Percentiles rank a stretch among this genome's conserved stretches.
phyloP scores from a whole-genome alignment of 2,329 filamentous ascomycete genomes.

The Xylaria sp. region DNA sequence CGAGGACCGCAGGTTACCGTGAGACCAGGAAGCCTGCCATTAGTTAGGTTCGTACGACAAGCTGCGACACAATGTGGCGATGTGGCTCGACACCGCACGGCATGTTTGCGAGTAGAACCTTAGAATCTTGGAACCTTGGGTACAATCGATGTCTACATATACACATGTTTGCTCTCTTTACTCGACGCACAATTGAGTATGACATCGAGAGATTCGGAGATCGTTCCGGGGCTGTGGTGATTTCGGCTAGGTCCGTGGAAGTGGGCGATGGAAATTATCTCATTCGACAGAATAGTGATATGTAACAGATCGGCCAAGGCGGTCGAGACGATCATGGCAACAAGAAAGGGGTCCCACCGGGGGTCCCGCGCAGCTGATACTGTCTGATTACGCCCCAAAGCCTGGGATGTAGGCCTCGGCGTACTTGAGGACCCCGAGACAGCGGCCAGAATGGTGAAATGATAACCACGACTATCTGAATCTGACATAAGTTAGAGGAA shows the following conservation, averaged over 20 bases:
- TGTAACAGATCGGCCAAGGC: conserved; percentile 5
- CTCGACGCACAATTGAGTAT: conserved; percentile 23
- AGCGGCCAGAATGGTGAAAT: background rate
- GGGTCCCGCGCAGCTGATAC: conserved; percentile 1
- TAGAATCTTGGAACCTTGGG: conserved; percentile 24
- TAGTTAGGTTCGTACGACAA: conserved; percentile 39
- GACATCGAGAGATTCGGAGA: conserved; percentile 18
- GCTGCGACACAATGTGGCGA: conserved; percentile 28
- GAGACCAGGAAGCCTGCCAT: conserved; percentile 30
- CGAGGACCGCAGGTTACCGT: conserved; percentile 42
- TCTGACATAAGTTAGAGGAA: conserved; percentile 1
- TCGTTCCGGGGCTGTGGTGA: conserved; percentile 13
- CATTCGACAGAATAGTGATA: background rate
- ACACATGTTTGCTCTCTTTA: conserved; percentile 24
- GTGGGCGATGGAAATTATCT: conserved; percentile 3
- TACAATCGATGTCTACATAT: conserved; percentile 15
- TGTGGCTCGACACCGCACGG: conserved; percentile 31
- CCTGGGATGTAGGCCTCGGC: conserved; percentile 2
- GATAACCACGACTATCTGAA: background rate
- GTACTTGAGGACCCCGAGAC: conserved; percentile 4
- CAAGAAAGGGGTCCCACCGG: conserved; percentile 15
- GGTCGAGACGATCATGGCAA: background rate
- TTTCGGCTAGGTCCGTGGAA: conserved; percentile 19
- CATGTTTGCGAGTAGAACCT: conserved; percentile 26
- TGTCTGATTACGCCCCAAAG: conserved; percentile 7